Conservation (phyloP, 768 basidiomycete genomes). For the Phylloporus sp. region DNA sequence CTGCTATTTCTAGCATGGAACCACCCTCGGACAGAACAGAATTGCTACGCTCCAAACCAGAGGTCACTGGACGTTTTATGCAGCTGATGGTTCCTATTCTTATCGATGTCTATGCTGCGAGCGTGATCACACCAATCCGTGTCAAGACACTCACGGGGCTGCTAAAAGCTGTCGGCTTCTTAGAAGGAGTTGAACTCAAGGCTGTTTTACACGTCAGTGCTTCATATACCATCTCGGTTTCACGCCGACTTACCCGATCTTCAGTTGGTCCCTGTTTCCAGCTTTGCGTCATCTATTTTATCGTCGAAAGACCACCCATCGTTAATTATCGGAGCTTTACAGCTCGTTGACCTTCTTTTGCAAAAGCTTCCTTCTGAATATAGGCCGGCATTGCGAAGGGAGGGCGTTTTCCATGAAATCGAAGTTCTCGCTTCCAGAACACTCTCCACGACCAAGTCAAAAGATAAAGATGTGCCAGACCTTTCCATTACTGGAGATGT, state of each 20-base stretch:
- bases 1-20: conserved; percentile 31
- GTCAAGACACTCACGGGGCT: conserved; percentile 85
- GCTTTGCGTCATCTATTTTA: conserved; percentile 90
- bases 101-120: conserved; percentile 99
- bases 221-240: background rate
- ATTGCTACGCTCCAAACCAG: conserved; percentile 66
- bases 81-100: conserved; percentile 87
- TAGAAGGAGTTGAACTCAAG: conserved; percentile 72
- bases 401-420: conserved; percentile 96
- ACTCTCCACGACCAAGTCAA: conserved; percentile 52
- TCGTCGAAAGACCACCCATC: conserved; percentile 89
- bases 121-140: conserved; percentile 82
- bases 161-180: conserved; percentile 88
- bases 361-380: conserved; percentile 82
- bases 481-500: conserved; percentile 35
- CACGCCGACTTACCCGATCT: conserved; percentile 7
- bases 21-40: conserved; percentile 59
- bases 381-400: conserved; percentile 84
- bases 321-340: conserved; percentile 83
- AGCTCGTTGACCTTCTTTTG: conserved; percentile 89
- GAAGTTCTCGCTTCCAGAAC: conserved; percentile 67
- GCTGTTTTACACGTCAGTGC: conserved; percentile 69
- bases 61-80: conserved; percentile 83
- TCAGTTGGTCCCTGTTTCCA: conserved; percentile 90
- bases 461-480: conserved; percentile 39